Evolutionary conservation across 352 stramenopile species (phyloP).

Genomic region (Globisporangium parvum): DNA sequence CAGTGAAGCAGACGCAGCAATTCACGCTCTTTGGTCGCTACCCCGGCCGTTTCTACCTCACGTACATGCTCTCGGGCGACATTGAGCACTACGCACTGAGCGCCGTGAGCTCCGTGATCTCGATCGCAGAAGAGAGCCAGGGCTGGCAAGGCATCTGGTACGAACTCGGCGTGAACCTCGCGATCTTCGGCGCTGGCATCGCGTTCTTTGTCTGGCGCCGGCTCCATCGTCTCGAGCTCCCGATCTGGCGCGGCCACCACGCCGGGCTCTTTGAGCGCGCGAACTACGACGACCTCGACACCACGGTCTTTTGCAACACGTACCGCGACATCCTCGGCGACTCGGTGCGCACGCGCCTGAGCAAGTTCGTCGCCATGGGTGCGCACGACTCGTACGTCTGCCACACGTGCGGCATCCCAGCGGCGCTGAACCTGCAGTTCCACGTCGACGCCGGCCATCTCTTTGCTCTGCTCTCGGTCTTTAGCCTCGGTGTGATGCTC

Average conservation of each 20-base stretch:
- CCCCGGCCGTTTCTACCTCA: conserved; percentile 49
- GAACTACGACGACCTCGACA: conserved; percentile 59
- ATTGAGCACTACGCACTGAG: conserved; percentile 38
- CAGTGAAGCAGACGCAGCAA: conserved; percentile 21
- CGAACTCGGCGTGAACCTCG: conserved; percentile 53
- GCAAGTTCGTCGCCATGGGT: conserved; percentile 36
- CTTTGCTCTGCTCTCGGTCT: conserved; percentile 55
- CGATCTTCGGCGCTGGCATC: conserved; percentile 45
- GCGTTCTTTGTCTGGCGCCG: conserved; percentile 61
- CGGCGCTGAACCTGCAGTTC: conserved; percentile 59
- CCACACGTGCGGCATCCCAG: conserved; percentile 59
- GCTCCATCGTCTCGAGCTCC: conserved; percentile 43
- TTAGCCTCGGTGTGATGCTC: conserved; percentile 62
- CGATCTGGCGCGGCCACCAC: conserved; percentile 56
- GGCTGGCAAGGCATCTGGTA: conserved; percentile 69
- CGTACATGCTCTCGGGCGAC: conserved; percentile 36
- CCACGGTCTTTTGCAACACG: conserved; percentile 29
- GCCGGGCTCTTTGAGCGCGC: conserved; percentile 62
- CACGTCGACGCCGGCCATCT: conserved; percentile 59
- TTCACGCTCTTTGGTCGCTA: conserved; percentile 37
- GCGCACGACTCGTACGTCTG: conserved; percentile 51
- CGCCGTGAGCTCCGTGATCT: conserved; percentile 44
- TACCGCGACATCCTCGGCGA: conserved; percentile 41
- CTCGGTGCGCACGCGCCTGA: conserved; percentile 34
- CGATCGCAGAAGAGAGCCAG: conserved; percentile 33